phyloP scores from a whole-genome alignment of 768 basidiomycete genomes.

The Rhodotorula sphaerocarpa region DNA sequence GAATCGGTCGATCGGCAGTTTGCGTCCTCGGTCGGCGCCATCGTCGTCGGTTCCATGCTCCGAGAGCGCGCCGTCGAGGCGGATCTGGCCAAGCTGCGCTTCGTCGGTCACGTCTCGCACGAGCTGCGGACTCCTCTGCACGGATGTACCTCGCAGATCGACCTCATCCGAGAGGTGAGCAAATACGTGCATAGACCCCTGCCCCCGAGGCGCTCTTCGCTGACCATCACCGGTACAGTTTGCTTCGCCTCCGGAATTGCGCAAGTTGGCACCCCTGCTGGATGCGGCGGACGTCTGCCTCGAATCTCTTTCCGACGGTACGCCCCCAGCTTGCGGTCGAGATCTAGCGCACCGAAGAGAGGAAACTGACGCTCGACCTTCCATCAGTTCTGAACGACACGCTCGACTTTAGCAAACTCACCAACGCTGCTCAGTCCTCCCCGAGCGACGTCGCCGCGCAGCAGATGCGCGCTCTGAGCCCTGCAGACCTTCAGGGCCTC shows the following conservation, averaged over 20 bases:
- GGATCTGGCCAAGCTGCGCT: slow-evolving; percentile 26
- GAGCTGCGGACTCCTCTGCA: slow-evolving; percentile 25
- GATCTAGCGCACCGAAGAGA: too few species aligned
- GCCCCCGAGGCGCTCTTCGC: not conserved
- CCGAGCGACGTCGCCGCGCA: not conserved
- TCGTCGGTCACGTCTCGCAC: slow-evolving; percentile 21
- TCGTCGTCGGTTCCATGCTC: slow-evolving; percentile 16
- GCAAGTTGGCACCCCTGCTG: slow-evolving; percentile 18
- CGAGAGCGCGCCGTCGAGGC: slow-evolving; percentile 22
- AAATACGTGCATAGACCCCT: too few species aligned
- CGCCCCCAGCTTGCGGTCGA: too few species aligned
- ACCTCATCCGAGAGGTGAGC: slow-evolving; percentile 29
- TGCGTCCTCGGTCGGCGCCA: slow-evolving; percentile 11
- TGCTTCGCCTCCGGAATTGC: slow-evolving; percentile 2
- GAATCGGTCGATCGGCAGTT: slow-evolving; percentile 21
- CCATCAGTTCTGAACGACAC: slow-evolving; percentile 30
- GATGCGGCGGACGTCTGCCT: slow-evolving; percentile 26
- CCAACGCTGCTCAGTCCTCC: not conserved
- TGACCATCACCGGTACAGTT: slow-evolving; percentile 6
- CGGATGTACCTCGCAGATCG: slow-evolving; percentile 21
- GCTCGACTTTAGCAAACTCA: slow-evolving; percentile 31
- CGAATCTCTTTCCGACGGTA: slow-evolving; percentile 19
- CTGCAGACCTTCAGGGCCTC: not conserved
- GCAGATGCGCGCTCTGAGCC: not conserved
- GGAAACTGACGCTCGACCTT: too few species aligned